Evolutionary conservation across 2,329 filamentous ascomycete genomes (phyloP).

Genomic region (Biscogniauxia sp.): DNA sequence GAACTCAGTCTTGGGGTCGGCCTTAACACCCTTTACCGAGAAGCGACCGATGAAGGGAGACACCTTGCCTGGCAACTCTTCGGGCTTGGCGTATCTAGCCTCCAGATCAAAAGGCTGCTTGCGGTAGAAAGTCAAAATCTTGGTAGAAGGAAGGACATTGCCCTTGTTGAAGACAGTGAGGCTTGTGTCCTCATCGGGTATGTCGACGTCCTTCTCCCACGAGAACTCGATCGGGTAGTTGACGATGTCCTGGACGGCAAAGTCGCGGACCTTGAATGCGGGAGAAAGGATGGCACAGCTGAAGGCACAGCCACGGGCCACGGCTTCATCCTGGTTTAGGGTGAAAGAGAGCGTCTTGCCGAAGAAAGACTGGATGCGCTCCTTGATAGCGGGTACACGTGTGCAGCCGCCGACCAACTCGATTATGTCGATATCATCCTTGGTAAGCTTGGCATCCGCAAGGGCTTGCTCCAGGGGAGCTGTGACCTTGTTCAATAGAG

Average conservation of each 20-base stretch:
- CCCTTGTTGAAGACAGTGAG: slow-evolving; percentile 97
- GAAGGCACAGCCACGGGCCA: slow-evolving; percentile 94
- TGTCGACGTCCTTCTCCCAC: slow-evolving; percentile 98
- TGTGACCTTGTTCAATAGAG: slow-evolving; percentile 71
- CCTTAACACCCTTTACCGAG: slow-evolving; percentile 96
- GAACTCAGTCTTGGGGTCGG: slow-evolving; percentile 90
- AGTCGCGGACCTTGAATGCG: slow-evolving; percentile 97
- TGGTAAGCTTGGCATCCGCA: slow-evolving; percentile 85
- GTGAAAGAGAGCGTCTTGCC: slow-evolving; percentile 92
- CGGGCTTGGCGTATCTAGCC: slow-evolving; percentile 86
- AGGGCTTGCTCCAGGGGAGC: slow-evolving; percentile 85
- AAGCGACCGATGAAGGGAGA: slow-evolving; percentile 97
- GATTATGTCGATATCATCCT: slow-evolving; percentile 88
- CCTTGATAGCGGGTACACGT: slow-evolving; percentile 90
- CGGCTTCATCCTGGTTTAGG: slow-evolving; percentile 95
- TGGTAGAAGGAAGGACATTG: slow-evolving; percentile 95
- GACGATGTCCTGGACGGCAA: slow-evolving; percentile 95
- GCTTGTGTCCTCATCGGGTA: slow-evolving; percentile 96
- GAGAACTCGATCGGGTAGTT: slow-evolving; percentile 98
- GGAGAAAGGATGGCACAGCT: slow-evolving; percentile 96
- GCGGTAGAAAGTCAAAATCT: slow-evolving; percentile 98
- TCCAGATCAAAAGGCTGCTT: slow-evolving; percentile 97
- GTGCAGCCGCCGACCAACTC: slow-evolving; percentile 95
- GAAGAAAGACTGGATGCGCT: slow-evolving; percentile 86
- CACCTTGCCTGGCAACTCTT: slow-evolving; percentile 81